Evolutionary conservation across 495 filamentous ascomycete genomes (phyloP).

Genomic region (Xylaria grammica): DNA sequence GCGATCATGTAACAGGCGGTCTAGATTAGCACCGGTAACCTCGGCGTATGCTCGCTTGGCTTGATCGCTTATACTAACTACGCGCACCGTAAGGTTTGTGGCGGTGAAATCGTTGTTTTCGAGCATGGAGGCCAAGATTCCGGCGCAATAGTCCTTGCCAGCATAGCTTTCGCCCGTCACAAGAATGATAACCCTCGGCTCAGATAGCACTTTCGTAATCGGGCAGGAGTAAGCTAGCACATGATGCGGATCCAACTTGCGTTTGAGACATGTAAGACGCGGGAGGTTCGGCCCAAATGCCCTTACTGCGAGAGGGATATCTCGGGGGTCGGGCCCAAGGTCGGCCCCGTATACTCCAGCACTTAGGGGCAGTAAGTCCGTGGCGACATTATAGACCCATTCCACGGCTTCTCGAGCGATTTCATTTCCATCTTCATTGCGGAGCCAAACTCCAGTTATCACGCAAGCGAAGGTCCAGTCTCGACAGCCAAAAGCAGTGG

Average conservation of each 20-base stretch:
- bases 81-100: constrained; percentile 47
- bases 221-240: constrained; percentile 63
- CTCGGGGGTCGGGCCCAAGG: constrained; percentile 67
- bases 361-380: constrained; percentile 55
- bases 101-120: constrained; percentile 22
- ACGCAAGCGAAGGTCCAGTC: constrained; percentile 70
- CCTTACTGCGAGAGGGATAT: constrained; percentile 54
- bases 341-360: constrained; percentile 64
- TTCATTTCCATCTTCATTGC: constrained; percentile 59
- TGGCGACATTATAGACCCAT: constrained; percentile 64
- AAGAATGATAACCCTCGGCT: constrained; percentile 61
- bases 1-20: constrained; percentile 57
- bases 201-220: constrained; percentile 44
- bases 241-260: constrained; percentile 54
- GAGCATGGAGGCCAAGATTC: constrained; percentile 53
- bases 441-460: constrained; percentile 66
- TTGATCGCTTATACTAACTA: constrained; percentile 64
- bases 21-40: constrained; percentile 55
- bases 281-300: constrained; percentile 63
- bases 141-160: constrained; percentile 68
- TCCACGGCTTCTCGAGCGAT: constrained; percentile 45
- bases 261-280: constrained; percentile 61
- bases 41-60: constrained; percentile 65
- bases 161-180: constrained; percentile 64
- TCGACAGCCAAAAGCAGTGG: constrained; percentile 67